Evolutionary conservation across 129 eudicot genomes (phyloP), one percentile per base, ranked within the genome.

Genomic region (Mikania micrantha): DNA sequence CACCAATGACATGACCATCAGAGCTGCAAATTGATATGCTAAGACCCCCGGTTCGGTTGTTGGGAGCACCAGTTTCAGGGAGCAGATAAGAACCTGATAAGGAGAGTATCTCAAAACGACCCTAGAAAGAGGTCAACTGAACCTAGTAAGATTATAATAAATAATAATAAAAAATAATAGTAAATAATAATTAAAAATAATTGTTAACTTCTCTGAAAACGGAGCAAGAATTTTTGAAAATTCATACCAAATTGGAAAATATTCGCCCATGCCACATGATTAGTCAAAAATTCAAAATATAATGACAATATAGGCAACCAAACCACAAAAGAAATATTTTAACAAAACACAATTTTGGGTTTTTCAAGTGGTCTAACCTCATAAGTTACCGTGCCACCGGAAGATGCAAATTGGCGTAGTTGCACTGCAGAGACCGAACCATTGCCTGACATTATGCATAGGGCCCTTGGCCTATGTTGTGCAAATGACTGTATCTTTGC

Each of bases 51-150:
- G 96, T 88, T 31, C 95, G 84, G 38, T 87, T 64, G 62, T 79
- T 84, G 12, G 85, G 76, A 21, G 94, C 81, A 31, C 91, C 95
- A n/a, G 66, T 76, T 52, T 88, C 98, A 41, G 88, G 72, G 49
- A 92, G 75, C 85, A 92, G 75, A 79, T 84, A 86, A 44, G 98
- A 92, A 41, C 98, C 98, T 5, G 98, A 88, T 69, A 92, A 72
- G 74, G 90, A 88, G 31, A 91, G 75, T 75, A 91, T 88, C 84
- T 91, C 85, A 59, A 91, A 91, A 67, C 83, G 89, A 22, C 98
- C 98, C 98, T 91, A 63, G 36, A 66, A 47, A 79, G 0, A 84
- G 50, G 36, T 53, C 24, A 24, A 48, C 38, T 45, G 4, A 44
- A 40, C 45, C 49, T 41, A 0, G 17, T 59, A 66, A 49, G 76